Percentiles rank a stretch among this genome's conserved stretches.
Evolutionary conservation across 208 protist species (phyloP).

Genomic region (Jaenimonas drosophilae): DNA sequence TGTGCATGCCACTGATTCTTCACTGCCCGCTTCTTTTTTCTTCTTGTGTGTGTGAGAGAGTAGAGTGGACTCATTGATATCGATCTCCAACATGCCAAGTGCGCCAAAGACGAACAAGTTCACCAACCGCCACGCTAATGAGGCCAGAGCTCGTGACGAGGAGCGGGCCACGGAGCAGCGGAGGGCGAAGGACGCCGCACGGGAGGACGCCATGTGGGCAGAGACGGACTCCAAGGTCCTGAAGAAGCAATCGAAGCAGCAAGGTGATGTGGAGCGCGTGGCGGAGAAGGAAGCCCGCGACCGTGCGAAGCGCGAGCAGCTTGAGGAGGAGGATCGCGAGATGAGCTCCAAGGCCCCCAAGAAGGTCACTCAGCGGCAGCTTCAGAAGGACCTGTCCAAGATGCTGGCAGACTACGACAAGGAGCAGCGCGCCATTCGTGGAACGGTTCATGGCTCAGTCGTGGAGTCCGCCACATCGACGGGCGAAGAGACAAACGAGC

Average conservation of each 20-base stretch:
- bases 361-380: constrained; percentile 64
- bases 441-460: constrained; percentile 6
- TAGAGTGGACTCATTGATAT: too few species aligned
- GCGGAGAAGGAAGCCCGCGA: constrained; percentile 30
- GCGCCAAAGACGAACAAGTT: constrained; percentile 79
- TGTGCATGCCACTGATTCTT: too few species aligned
- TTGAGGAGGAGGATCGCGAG: constrained; percentile 59
- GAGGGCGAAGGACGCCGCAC: constrained; percentile 15
- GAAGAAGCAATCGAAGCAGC: constrained; percentile 51
- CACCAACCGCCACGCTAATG: constrained; percentile 76
- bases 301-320: constrained; percentile 64
- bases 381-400: constrained; percentile 82
- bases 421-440: constrained; percentile 24
- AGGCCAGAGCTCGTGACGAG: constrained; percentile 60
- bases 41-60: too few species aligned
- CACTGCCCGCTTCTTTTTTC: too few species aligned
- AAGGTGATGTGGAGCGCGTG: constrained; percentile 53
- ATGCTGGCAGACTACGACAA: constrained; percentile 80
- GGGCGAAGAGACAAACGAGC: constrained; percentile 5
- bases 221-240: constrained; percentile 46
- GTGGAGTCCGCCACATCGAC: constrained; percentile 5
- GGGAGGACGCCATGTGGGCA: constrained; percentile 68
- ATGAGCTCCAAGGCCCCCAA: constrained; percentile 40
- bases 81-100: constrained; percentile 80
- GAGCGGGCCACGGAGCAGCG: constrained; percentile 29